Conservation (phyloP, 345 rosid species). For the Psidium guajava region DNA sequence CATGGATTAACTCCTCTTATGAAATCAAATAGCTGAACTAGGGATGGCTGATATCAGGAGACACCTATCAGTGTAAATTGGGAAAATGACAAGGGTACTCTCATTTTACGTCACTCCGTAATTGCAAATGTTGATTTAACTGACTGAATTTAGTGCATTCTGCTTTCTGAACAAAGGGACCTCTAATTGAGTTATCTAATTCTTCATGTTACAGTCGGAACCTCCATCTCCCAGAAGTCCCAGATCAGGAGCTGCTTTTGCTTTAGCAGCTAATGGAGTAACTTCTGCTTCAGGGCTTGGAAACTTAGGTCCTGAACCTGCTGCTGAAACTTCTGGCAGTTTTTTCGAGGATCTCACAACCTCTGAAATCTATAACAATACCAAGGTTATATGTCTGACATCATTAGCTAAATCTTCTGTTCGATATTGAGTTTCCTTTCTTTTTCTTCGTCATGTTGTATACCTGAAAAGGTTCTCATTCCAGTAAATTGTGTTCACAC, state of each 20-base stretch:
- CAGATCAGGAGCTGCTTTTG: constrained; percentile 34
- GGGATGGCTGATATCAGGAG: neutral
- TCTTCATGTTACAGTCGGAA: constrained; percentile 49
- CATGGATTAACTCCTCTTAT: neutral
- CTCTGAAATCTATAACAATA: constrained; percentile 69
- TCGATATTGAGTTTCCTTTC: neutral
- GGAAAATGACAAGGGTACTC: neutral
- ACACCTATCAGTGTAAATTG: neutral
- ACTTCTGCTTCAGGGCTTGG: constrained; percentile 28
- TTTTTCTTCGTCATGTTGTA: neutral
- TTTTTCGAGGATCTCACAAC: constrained; percentile 81
- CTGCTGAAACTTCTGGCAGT: constrained; percentile 70
- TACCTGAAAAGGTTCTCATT: neutral
- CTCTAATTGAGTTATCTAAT: neutral
- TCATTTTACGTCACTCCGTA: neutral
- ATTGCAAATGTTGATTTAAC: neutral
- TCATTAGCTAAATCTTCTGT: neutral
- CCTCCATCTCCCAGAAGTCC: constrained; percentile 85
- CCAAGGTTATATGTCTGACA: constrained; percentile 36
- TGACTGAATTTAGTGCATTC: neutral
- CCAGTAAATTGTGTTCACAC: constrained; percentile 9
- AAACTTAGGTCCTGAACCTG: constrained; percentile 58
- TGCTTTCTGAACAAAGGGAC: neutral
- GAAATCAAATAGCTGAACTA: neutral
- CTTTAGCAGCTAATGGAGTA: constrained; percentile 41